phyloP scores from a whole-genome alignment of 495 filamentous ascomycete genomes.

The Astrothelium subdiscretum region DNA sequence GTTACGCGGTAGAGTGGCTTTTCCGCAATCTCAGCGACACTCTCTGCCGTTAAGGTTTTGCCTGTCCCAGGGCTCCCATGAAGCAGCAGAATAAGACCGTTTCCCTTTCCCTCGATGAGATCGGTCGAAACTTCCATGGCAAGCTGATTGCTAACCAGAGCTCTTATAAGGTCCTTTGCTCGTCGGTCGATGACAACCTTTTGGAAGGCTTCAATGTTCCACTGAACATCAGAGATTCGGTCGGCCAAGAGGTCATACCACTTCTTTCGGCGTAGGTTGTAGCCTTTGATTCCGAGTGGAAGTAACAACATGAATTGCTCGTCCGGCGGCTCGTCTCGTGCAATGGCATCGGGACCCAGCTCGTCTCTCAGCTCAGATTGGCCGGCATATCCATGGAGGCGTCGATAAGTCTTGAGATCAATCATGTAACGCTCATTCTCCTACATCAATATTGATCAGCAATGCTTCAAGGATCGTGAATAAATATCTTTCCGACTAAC shows the following conservation, averaged over 20 bases:
- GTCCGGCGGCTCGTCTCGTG: neutral
- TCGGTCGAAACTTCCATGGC: slow-evolving; percentile 21
- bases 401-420: slow-evolving; percentile 15
- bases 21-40: slow-evolving; percentile 41
- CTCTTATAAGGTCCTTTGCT: slow-evolving; percentile 43
- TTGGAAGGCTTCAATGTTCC: slow-evolving; percentile 44
- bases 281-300: neutral
- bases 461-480: neutral
- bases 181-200: slow-evolving; percentile 40
- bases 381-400: slow-evolving; percentile 6
- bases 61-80: slow-evolving; percentile 47
- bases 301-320: neutral
- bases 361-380: neutral
- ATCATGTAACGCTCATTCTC: slow-evolving; percentile 17
- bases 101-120: slow-evolving; percentile 11
- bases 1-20: slow-evolving; percentile 44
- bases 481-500: slow-evolving; percentile 4
- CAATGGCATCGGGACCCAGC: neutral
- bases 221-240: slow-evolving; percentile 15
- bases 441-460: slow-evolving; percentile 5
- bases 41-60: slow-evolving; percentile 47
- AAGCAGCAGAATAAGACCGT: slow-evolving; percentile 47
- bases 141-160: slow-evolving; percentile 34
- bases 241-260: neutral
- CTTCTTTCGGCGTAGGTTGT: neutral